Base-by-base conservation (phyloP, 1,284 basidiomycete genomes). In the Cystobasidium slooffiae region DNA sequence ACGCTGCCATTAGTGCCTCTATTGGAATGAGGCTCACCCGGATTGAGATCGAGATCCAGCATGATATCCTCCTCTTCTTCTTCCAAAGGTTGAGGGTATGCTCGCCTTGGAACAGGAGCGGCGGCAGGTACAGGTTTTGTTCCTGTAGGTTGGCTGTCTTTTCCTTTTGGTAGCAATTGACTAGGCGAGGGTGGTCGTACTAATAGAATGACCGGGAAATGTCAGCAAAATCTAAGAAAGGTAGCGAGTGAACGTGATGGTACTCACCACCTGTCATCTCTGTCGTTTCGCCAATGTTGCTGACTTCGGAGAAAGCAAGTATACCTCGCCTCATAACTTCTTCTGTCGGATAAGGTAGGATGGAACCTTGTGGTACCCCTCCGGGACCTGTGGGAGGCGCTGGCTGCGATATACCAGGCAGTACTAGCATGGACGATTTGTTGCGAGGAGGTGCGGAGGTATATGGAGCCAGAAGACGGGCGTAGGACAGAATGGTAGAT, bases 301-400 rank as follows among this genome's bases (percentile, higher is more conserved):
- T 39, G 44, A 75, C 31, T 74, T 62, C 69, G 0, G 78, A 78
- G 49, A 79, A 79, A 43, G 79, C 79, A 62, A 81, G 70, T 59
- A 78, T 55, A 9, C 80, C 80, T 10, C 77, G 58, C 16, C 78
- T 59, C 77, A 81, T 81, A 10, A 76, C 74, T 14, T 77, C 78
- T 75, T 81, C 80, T 2, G 78, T 81, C 37, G 80, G 80, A 63
- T 80, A 81, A 18, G 80, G 80, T 53, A 79, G 78, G 16, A 81
- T 72, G 53, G 77, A 76, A 0, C 80, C 78, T 22, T 78, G 78
- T 12, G 70, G 59, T 12, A 77, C 41, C 51, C 52, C 64, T 55
- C 56, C 68, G 18, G 77, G 51, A 18, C 75, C 74, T 49, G 64
- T 55, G 9, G n/a, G 6, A 18, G 61, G 37, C 7, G 16, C 22